Base-by-base conservation (phyloP, 2,329 filamentous ascomycete genomes). In the Microcyclosporella mali region DNA sequence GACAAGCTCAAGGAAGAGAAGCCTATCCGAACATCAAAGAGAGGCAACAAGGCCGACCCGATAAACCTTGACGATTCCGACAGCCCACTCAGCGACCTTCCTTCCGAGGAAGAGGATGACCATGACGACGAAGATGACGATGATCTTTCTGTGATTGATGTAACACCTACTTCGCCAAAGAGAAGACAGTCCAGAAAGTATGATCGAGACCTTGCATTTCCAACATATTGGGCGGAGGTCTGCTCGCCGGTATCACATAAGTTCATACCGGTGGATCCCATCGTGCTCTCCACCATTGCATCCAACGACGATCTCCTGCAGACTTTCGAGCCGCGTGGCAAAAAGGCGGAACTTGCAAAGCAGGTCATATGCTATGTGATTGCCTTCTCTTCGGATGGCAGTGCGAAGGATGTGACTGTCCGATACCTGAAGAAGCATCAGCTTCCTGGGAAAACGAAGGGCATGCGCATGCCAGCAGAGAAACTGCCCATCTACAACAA, bases 181-280 rank as follows among this genome's bases (percentile, higher is more conserved):
- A 74, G 67, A 52, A 66, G 52, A 29, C 43, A 63, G 30, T 57
- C 59, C 18, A 73, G 71, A 45, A 71, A 74, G 41, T 85, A 82
- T 55, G 88, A 94, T 55, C 72, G 75, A 15, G 88, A 94, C 53
- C 72, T 95, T 19, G 78, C 82, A 2, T 92, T 83, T 52, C 89
- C 92, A 1, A 84, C 85, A 38, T 97, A 97, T 63, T 98, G 92
- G 92, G 84, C 85, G 0, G 92, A 98, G 63, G 84, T 86, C 2
- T 71, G 92, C 2, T 95, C 89, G 0, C 84, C 88, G 2, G 73
- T 87, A 3, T 90, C 86, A 0, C 79, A 86, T 41, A 86, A 79
- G 37, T 88, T 85, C 43, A 74, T 92, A 7, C 75, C 88, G 0
- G 83, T 95, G 2, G 89, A 95, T 45, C 75, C 86, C 0, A 70